Evolutionary conservation across 2,329 filamentous ascomycete genomes (phyloP).

Genomic region (Cercospora sp.): DNA sequence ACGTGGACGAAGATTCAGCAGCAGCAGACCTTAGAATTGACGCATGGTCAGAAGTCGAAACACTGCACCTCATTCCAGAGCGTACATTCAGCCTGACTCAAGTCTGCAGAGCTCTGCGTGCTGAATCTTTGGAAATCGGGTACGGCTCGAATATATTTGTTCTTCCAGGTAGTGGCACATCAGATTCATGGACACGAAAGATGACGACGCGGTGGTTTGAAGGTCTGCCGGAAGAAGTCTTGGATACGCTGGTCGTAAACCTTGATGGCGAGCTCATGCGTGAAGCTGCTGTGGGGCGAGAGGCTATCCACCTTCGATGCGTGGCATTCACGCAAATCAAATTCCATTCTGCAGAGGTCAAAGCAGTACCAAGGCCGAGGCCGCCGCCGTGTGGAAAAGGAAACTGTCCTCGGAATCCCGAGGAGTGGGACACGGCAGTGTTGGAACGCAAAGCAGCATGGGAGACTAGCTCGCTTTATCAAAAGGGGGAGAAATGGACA

Average conservation of each 20-base stretch:
- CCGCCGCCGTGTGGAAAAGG: neutral
- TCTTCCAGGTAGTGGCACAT: neutral
- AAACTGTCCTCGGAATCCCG: neutral
- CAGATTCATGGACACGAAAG: neutral
- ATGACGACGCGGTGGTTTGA: neutral
- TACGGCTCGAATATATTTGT: constrained; percentile 8
- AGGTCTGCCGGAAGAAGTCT: neutral
- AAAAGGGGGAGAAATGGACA: neutral
- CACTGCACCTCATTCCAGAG: neutral
- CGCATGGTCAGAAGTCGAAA: neutral
- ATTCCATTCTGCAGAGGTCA: neutral
- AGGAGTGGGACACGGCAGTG: neutral
- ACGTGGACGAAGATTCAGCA: neutral
- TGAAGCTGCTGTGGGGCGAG: neutral
- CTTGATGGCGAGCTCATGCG: neutral
- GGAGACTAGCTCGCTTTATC: neutral
- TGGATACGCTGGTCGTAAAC: neutral
- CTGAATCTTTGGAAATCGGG: neutral
- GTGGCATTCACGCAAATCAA: neutral
- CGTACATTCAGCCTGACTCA: neutral
- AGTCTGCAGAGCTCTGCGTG: constrained; percentile 1
- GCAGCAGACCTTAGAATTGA: neutral
- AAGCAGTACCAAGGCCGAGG: neutral
- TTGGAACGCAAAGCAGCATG: neutral
- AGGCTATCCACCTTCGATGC: neutral